These are phyloP conservation scores for Verticillium dahliae DNA, from an alignment of 2,329 filamentous ascomycete genomes.

Conservation along the genomic window DNA sequence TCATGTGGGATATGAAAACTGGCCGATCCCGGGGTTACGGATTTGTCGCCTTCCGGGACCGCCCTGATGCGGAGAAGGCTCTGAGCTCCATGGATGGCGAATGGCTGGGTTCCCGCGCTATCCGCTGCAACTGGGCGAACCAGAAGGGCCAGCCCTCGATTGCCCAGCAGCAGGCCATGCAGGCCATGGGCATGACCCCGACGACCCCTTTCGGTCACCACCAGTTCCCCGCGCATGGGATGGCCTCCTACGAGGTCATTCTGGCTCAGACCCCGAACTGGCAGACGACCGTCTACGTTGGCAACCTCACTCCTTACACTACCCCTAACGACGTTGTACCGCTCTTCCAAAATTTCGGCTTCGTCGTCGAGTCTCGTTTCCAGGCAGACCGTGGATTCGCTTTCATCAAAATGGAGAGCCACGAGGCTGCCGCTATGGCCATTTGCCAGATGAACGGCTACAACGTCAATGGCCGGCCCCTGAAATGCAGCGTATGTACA, in stretches of 20 bases:
- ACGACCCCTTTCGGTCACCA: conserved; percentile 95
- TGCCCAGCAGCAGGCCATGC: conserved; percentile 95
- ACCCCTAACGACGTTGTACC: conserved; percentile 96
- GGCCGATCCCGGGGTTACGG: conserved; percentile 95
- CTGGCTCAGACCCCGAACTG: conserved; percentile 90
- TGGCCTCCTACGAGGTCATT: conserved; percentile 97
- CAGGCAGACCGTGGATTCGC: conserved; percentile 97
- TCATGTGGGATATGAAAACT: conserved; percentile 99
- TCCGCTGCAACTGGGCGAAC: conserved; percentile 99
- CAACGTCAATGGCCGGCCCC: conserved; percentile 90
- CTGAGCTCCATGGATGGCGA: conserved; percentile 97
- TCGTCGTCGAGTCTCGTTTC: conserved; percentile 94
- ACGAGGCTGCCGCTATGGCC: conserved; percentile 96
- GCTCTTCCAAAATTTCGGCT: conserved; percentile 97
- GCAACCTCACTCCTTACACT: conserved; percentile 95
- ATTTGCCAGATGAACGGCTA: conserved; percentile 98
- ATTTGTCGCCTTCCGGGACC: conserved; percentile 95
- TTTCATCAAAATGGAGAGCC: conserved; percentile 98
- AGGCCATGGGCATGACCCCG: conserved; percentile 95
- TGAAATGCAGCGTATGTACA: conserved; percentile 93
- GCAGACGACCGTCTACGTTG: conserved; percentile 98
- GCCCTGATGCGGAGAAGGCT: conserved; percentile 89
- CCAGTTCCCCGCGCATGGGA: conserved; percentile 93
- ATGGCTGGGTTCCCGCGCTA: conserved; percentile 96
- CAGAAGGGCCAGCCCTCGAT: conserved; percentile 99